These are phyloP conservation scores for Eimeria maxima DNA, from an alignment of 169 alveolate species.

Conservation along the genomic window DNA sequence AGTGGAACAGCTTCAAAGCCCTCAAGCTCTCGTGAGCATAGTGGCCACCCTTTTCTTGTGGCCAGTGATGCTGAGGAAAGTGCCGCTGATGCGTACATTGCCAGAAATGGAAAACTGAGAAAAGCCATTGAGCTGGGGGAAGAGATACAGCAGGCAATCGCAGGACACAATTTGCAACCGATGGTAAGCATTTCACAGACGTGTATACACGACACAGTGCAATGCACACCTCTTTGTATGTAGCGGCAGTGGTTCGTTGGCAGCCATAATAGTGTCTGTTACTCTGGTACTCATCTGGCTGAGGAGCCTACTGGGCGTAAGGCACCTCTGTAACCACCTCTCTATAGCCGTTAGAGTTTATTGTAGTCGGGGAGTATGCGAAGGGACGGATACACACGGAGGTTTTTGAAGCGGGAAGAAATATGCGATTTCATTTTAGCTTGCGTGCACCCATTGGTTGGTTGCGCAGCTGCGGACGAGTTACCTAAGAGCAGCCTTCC, in stretches of 20 bases:
- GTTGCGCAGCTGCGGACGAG: conserved; percentile 87
- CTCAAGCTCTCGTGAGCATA: background rate
- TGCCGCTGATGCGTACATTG: conserved; percentile 53
- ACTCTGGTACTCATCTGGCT: background rate
- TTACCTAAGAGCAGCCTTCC: conserved; percentile 90
- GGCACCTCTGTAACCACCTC: background rate
- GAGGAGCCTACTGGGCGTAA: background rate
- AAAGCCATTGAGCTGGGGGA: conserved; percentile 84
- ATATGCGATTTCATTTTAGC: background rate
- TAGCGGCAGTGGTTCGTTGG: background rate
- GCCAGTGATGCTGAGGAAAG: background rate
- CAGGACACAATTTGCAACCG: conserved; percentile 86
- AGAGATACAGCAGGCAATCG: conserved; percentile 86
- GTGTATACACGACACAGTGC: background rate
- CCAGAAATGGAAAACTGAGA: conserved; percentile 10
- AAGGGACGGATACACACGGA: background rate
- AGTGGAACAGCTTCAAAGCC: background rate
- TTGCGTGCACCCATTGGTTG: background rate
- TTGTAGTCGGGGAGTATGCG: background rate
- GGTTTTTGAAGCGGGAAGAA: background rate
- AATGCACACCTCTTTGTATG: background rate
- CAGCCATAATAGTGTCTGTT: background rate
- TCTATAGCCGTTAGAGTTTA: background rate
- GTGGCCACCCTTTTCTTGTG: background rate
- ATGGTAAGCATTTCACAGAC: conserved; percentile 64